Evolutionary conservation across 169 alveolate genomes (phyloP).

Genomic region (Plasmodium fragile): DNA sequence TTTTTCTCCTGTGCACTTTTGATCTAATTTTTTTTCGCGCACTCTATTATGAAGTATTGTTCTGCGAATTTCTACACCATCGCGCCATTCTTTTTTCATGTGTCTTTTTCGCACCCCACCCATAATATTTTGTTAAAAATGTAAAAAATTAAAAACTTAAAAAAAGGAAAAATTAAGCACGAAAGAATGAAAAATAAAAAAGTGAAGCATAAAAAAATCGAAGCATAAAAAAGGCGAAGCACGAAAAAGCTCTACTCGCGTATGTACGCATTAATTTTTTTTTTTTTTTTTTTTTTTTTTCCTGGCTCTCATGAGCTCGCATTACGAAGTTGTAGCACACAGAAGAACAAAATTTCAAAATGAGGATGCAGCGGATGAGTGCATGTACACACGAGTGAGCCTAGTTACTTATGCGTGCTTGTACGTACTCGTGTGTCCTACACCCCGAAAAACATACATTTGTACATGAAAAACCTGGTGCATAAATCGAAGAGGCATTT

Average conservation of each 20-base stretch:
- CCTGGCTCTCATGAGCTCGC: slow-evolving; percentile 1
- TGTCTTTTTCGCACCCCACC: neutral
- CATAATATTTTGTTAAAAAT: neutral
- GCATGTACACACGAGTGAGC: neutral
- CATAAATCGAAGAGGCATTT: neutral
- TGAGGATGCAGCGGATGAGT: neutral
- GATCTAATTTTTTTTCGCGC: neutral
- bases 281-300: neutral
- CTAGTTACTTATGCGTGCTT: neutral
- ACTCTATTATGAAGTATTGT: slow-evolving; percentile 6
- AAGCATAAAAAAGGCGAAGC: too few relatives aligned
- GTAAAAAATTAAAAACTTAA: neutral
- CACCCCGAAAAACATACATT: neutral
- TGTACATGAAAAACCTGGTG: neutral
- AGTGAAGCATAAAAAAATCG: neutral
- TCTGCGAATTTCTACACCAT: slow-evolving; percentile 5
- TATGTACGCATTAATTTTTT: neutral
- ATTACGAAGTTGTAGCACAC: neutral
- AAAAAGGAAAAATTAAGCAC: neutral
- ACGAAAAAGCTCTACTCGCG: neutral
- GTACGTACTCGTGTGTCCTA: neutral
- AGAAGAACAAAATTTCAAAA: neutral
- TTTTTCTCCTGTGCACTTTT: neutral
- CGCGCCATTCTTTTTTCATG: neutral
- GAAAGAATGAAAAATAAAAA: neutral